A percentile compares a stretch with the other conserved stretches of the same genome.
phyloP scores from a whole-genome alignment of 371 early-diverging fungal genomes.

The Mucor plumbeus region DNA sequence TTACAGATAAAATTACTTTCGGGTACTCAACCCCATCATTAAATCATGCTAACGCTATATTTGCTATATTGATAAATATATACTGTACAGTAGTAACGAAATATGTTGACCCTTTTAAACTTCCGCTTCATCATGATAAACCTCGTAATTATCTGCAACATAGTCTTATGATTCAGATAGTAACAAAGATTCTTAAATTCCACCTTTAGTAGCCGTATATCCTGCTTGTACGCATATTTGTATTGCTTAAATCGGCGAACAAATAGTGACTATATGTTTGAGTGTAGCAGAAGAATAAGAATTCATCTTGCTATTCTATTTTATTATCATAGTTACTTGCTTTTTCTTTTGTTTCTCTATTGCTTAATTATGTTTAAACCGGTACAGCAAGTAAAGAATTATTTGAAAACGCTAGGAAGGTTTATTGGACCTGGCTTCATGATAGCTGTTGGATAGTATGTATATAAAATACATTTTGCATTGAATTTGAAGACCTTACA shows the following conservation, averaged over 20 bases:
- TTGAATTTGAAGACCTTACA: not conserved
- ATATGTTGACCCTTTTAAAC: no score
- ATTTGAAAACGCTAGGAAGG: slow-evolving; percentile 30
- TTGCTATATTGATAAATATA: no score
- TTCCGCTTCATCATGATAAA: no score
- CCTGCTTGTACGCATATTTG: no score
- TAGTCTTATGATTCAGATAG: no score
- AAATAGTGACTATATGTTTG: not conserved
- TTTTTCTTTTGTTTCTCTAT: not conserved
- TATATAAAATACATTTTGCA: not conserved
- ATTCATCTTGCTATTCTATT: slow-evolving; percentile 4
- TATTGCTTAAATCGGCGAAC: not conserved
- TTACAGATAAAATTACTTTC: no score
- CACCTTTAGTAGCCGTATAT: no score
- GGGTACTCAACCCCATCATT: no score
- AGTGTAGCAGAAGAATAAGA: not conserved
- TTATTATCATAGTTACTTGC: not conserved
- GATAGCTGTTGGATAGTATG: slow-evolving; percentile 57
- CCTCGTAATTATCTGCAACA: no score
- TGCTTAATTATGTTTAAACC: not conserved
- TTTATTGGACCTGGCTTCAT: slow-evolving; percentile 59
- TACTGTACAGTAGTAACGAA: no score
- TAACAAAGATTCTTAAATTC: no score
- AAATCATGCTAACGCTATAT: no score
- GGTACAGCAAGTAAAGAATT: slow-evolving; percentile 12